Base-by-base conservation (phyloP, 768 basidiomycete genomes). In the Termitomyces sp. region DNA sequence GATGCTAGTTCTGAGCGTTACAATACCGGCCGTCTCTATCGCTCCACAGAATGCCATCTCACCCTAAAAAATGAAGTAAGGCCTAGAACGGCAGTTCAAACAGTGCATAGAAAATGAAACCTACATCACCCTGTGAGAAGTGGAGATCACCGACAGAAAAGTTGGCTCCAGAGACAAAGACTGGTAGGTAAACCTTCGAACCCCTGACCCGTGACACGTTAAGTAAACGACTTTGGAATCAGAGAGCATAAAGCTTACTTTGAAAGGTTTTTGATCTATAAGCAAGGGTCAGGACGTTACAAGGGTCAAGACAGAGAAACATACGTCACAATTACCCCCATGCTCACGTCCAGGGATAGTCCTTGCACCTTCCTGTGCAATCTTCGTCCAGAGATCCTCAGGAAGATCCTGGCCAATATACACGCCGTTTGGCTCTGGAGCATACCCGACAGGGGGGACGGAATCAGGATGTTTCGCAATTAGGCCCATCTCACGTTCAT, bases 341-440 rank as follows among this genome's bases (percentile, higher is more conserved):
- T 90, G 87, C 64, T 91, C 88, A n/a, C 89, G 67, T 13, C 85
- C 86, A 7, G 89, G 89, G 41, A 88, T 74, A 0, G 89, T 90
- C 57, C 89, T 75, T 36, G 88, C 88, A 20, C 89, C 89, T 58
- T 91, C 87, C 29, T 60, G 64, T 10, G 73, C 72, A 53, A 91
- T 82, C 73, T 79, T 85, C 57, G 76, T 72, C 46, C 66, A 63
- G 2, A 85, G 64, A 3, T 77, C 72, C 1, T 69, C 62, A 12
- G 69, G 60, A 3, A 89, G 58, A 38, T 86, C 83, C 64, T 89
- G 86, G 3, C 89, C 89, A 13, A 91, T 80, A 61, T 90, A 84
- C 7, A 83, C 79, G 1, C 86, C 86, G 23, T 63, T 72, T 0
- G 75, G 68, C 53, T 83, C 73, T 7, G 89, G 89, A 1, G 82